Conservation (phyloP, 106 monocot genomes). For the Dendrobium officinale region DNA sequence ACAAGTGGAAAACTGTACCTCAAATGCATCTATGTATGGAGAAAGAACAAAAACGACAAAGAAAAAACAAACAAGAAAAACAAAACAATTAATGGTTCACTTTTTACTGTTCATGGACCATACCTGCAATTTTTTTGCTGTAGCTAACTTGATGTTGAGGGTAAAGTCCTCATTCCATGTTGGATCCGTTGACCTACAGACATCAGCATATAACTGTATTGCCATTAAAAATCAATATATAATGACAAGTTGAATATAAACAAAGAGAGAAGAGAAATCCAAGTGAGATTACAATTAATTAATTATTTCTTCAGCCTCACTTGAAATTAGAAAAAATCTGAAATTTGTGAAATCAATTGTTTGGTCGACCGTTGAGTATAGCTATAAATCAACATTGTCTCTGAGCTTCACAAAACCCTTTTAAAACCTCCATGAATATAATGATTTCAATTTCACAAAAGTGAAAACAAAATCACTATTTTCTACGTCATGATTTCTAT, state of each 20-base stretch:
- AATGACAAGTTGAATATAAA: not conserved
- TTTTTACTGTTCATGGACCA: not conserved
- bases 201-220: not conserved
- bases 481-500: too few species aligned
- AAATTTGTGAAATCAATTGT: too few species aligned
- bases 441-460: too few species aligned
- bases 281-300: too few species aligned
- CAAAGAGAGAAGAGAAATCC: not conserved
- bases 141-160: slow-evolving; percentile 49
- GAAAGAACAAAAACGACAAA: not conserved
- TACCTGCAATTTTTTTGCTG: slow-evolving; percentile 66
- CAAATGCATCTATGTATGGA: not conserved
- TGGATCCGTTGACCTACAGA: slow-evolving; percentile 73
- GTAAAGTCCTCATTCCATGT: slow-evolving; percentile 86
- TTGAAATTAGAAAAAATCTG: too few species aligned
- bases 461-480: too few species aligned
- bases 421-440: too few species aligned
- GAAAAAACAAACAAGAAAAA: not conserved
- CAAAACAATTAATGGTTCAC: not conserved
- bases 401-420: too few species aligned
- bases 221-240: not conserved
- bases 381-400: too few species aligned
- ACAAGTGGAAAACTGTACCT: not conserved
- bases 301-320: too few species aligned
- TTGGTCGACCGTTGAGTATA: too few species aligned